Percentiles rank a stretch among this genome's conserved stretches.
Conservation (phyloP, 2,329 filamentous ascomycete species). For the Monosporascus cannonballus region DNA sequence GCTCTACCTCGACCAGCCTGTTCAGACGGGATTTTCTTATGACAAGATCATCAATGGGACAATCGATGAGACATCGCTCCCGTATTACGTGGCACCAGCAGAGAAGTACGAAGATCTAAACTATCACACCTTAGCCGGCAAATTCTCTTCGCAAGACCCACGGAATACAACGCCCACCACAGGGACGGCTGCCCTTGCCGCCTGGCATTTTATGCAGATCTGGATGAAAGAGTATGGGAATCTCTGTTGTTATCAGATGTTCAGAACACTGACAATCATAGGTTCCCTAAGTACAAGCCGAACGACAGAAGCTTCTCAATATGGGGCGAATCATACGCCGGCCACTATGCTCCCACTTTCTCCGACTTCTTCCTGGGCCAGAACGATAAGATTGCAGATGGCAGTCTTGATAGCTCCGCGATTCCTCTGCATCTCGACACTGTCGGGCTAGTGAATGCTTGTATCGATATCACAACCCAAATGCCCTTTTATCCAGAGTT, state of each 20-base stretch:
- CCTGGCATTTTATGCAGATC: constrained; percentile 9
- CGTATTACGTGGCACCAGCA: background rate
- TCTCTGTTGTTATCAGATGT: background rate
- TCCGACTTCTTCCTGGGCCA: background rate
- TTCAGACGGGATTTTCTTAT: constrained; percentile 26
- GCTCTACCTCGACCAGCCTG: constrained; percentile 48
- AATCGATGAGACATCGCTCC: constrained; percentile 27
- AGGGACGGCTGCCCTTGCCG: background rate
- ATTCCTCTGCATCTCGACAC: too few species aligned
- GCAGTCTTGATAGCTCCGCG: too few species aligned
- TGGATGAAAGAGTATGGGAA: constrained; percentile 2
- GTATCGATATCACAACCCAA: too few species aligned
- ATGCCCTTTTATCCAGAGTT: too few species aligned
- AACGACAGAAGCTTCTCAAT: constrained; percentile 49
- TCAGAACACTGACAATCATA: background rate
- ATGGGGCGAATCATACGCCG: constrained; percentile 15
- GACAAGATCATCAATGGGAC: constrained; percentile 11
- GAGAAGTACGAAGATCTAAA: background rate
- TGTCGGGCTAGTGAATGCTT: too few species aligned
- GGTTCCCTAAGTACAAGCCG: constrained; percentile 20
- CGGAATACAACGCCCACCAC: background rate
- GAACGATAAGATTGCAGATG: background rate
- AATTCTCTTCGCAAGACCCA: too few species aligned
- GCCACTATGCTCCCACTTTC: constrained; percentile 10
- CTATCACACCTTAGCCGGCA: too few species aligned